phyloP scores from a whole-genome alignment of 768 basidiomycete genomes.

The Tulasnella sp. region DNA sequence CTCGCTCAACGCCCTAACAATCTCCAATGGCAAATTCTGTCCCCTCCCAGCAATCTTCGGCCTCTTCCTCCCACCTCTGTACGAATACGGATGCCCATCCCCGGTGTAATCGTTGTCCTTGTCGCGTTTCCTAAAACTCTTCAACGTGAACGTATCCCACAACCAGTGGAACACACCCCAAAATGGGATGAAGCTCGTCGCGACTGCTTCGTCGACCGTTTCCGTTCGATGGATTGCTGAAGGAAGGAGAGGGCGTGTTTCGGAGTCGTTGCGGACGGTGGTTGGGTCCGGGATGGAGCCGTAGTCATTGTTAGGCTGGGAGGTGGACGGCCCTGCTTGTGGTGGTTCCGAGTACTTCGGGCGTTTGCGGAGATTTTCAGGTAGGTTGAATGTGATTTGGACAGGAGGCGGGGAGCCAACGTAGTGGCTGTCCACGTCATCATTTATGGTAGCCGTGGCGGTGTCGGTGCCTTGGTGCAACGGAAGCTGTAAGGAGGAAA shows the following conservation, averaged over 20 bases:
- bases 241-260: conserved; percentile 5
- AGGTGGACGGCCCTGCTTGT: background rate
- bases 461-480: background rate
- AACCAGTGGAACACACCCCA: background rate
- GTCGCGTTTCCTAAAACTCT: background rate
- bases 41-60: conserved; percentile 8
- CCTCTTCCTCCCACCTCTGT: background rate
- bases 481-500: background rate
- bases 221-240: background rate
- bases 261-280: background rate
- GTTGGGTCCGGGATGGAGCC: background rate
- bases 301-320: conserved; percentile 1
- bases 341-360: background rate
- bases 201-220: background rate
- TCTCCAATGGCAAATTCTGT: background rate
- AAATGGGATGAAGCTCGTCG: conserved; percentile 5
- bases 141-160: conserved; percentile 2
- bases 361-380: background rate
- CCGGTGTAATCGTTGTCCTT: background rate
- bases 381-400: background rate
- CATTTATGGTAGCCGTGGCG: background rate
- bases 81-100: background rate
- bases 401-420: background rate
- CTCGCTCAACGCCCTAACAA: conserved; percentile 4
- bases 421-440: background rate